A percentile compares a stretch with the other conserved stretches of the same genome.
These are phyloP conservation scores for Hylodesmum podocarpum DNA, from an alignment of 306 rosid species.

Conservation along the genomic window DNA sequence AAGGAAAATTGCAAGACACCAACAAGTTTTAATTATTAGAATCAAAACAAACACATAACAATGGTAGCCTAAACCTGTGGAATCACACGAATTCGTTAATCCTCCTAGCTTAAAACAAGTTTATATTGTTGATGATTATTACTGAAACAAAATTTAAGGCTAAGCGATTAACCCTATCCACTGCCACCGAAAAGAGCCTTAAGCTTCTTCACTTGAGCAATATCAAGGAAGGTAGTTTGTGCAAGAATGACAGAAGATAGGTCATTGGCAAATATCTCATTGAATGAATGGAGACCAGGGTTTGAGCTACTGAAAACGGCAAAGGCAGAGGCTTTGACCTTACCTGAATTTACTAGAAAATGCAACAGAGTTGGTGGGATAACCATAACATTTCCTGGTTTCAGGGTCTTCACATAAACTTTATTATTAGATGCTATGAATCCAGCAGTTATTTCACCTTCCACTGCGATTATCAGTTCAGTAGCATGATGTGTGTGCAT, in stretches of 20 bases:
- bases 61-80: too few species aligned
- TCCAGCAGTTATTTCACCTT: conserved; percentile 51
- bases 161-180: neutral
- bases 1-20: too few species aligned
- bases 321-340: conserved; percentile 30
- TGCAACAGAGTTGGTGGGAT: conserved; percentile 66
- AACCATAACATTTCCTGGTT: conserved; percentile 50
- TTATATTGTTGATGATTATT: too few species aligned
- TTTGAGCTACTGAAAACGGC: conserved; percentile 44
- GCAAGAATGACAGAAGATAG: conserved; percentile 43
- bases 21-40: too few species aligned
- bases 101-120: too few species aligned
- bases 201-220: conserved; percentile 57
- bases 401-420: conserved; percentile 43
- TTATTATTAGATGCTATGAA: conserved; percentile 46
- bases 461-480: conserved; percentile 41
- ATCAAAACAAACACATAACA: too few species aligned
- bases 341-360: conserved; percentile 55
- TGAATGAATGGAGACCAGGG: conserved; percentile 66
- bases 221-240: conserved; percentile 57
- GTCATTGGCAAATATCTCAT: conserved; percentile 50
- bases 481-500: conserved; percentile 65
- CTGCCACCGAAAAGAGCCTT: conserved; percentile 71
- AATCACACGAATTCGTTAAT: too few species aligned
- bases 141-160: too few species aligned